phyloP scores from a whole-genome alignment of 2,329 filamentous ascomycete genomes.

The Alternaria sp. region DNA sequence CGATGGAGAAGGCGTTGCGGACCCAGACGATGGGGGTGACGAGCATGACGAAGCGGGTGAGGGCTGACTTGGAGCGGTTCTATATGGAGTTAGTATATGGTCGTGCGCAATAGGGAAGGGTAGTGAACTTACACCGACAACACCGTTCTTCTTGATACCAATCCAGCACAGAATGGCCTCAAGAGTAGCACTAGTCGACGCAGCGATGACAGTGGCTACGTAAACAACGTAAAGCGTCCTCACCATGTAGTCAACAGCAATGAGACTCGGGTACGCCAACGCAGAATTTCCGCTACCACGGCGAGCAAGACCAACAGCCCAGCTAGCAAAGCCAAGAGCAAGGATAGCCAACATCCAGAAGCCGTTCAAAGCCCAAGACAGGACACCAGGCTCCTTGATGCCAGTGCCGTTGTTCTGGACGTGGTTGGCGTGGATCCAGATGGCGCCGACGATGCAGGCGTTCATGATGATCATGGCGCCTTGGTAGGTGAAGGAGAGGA shows the following conservation, averaged over 20 bases:
- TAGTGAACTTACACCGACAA: slow-evolving; percentile 15
- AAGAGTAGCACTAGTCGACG: slow-evolving; percentile 15
- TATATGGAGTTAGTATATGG: background rate
- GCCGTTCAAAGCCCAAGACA: slow-evolving; percentile 18
- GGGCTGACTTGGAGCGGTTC: slow-evolving; percentile 9
- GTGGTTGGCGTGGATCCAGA: slow-evolving; percentile 27
- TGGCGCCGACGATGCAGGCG: slow-evolving; percentile 31
- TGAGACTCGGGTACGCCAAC: slow-evolving; percentile 7
- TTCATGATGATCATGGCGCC: slow-evolving; percentile 22
- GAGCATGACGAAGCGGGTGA: slow-evolving; percentile 18
- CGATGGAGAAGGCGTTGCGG: slow-evolving; percentile 26
- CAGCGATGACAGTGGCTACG: slow-evolving; percentile 12
- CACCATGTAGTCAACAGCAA: background rate
- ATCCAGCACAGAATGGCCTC: slow-evolving; percentile 20
- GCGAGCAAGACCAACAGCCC: slow-evolving; percentile 12
- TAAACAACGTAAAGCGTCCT: slow-evolving; percentile 19
- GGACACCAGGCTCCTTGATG: slow-evolving; percentile 17
- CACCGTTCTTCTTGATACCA: slow-evolving; percentile 20
- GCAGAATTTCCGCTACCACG: slow-evolving; percentile 11
- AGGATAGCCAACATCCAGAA: slow-evolving; percentile 23
- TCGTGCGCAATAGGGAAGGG: background rate
- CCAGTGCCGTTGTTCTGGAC: slow-evolving; percentile 23
- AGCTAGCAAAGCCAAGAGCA: slow-evolving; percentile 21
- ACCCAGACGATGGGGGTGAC: slow-evolving; percentile 19
- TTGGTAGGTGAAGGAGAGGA: slow-evolving; percentile 24